phyloP scores from a whole-genome alignment of 768 basidiomycete species.

The Pleurotus tuoliensis region DNA sequence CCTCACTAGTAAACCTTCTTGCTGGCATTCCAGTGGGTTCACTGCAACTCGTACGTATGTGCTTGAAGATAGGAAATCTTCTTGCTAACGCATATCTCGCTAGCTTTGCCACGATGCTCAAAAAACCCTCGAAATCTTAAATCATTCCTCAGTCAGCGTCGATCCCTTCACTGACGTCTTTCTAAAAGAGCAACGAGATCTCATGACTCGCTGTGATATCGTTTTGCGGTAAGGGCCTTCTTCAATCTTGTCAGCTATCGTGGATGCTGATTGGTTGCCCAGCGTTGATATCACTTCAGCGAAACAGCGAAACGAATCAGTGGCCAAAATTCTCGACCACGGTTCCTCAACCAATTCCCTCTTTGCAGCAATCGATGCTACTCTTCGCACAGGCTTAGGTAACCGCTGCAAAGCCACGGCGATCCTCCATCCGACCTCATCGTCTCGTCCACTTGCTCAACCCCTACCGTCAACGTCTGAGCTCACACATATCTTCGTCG shows the following conservation, averaged over 20 bases:
- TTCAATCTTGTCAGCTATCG: background rate
- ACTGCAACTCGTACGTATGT: conserved; percentile 50
- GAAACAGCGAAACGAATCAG: conserved; percentile 37
- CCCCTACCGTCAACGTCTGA: conserved; percentile 48
- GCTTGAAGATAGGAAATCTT: conserved; percentile 27
- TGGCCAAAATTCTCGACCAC: conserved; percentile 48
- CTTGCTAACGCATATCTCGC: background rate
- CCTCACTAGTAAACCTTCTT: conserved; percentile 73
- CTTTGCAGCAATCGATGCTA: conserved; percentile 44
- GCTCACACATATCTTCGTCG: conserved; percentile 50
- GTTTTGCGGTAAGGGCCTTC: conserved; percentile 49
- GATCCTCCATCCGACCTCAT: conserved; percentile 50
- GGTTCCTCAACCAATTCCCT: conserved; percentile 59
- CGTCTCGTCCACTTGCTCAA: conserved; percentile 45
- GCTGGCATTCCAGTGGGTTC: conserved; percentile 74
- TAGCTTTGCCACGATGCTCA: conserved; percentile 77
- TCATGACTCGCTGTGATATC: conserved; percentile 69
- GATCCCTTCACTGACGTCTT: conserved; percentile 74
- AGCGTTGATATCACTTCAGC: conserved; percentile 57
- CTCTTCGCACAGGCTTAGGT: conserved; percentile 66
- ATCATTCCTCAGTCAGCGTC: conserved; percentile 37
- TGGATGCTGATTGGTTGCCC: background rate
- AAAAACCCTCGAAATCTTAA: conserved; percentile 64
- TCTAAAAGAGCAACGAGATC: conserved; percentile 63
- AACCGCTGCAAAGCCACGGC: conserved; percentile 64